Evolutionary conservation across 192 early-diverging fungal species (phyloP).

Genomic region (Piromyces sp.): DNA sequence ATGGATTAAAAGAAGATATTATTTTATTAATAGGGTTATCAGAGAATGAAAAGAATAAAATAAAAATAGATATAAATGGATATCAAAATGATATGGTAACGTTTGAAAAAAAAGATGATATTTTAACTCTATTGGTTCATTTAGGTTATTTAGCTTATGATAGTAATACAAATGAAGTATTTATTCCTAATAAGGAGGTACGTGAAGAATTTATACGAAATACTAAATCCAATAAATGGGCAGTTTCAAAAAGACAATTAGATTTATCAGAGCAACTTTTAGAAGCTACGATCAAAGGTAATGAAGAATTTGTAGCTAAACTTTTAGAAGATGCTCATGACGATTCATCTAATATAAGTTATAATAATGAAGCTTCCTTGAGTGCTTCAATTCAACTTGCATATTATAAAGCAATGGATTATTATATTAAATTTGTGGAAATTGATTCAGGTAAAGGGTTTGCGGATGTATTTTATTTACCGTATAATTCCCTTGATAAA

Average conservation of each 20-base stretch:
- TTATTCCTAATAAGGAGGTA: not conserved
- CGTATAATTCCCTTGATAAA: too few relatives aligned
- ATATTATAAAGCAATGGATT: not conserved
- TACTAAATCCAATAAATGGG: not conserved
- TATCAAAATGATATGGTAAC: not conserved
- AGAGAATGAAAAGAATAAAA: not conserved
- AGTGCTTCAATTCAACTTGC: not conserved
- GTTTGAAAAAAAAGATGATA: not conserved
- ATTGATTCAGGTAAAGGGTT: too few relatives aligned
- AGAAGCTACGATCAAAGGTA: not conserved
- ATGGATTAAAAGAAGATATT: not conserved
- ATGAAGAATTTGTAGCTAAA: not conserved
- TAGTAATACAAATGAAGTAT: not conserved
- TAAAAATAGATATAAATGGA: not conserved
- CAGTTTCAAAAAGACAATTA: not conserved
- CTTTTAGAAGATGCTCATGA: not conserved
- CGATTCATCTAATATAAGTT: not conserved
- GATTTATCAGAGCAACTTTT: not conserved
- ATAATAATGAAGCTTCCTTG: not conserved
- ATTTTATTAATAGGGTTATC: not conserved
- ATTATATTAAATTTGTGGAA: too few relatives aligned
- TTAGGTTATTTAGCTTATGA: not conserved
- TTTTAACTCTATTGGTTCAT: not conserved
- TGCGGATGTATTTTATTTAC: too few relatives aligned
- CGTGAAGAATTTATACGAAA: not conserved